Conservation (phyloP, 176 grass and related monocot genomes). For the Carex pumila region DNA sequence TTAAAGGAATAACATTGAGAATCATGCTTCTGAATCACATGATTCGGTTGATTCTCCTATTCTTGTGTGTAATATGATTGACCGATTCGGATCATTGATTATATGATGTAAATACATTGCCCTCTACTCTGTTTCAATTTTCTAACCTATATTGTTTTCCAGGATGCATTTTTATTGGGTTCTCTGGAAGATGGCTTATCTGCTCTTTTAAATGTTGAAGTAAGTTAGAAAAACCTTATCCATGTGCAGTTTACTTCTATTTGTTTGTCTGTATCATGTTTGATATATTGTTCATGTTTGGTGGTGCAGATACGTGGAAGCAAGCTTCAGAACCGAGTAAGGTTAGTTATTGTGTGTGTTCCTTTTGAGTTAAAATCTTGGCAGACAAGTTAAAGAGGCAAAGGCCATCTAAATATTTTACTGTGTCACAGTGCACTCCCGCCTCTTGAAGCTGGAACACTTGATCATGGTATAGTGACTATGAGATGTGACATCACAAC, state of each 20-base stretch:
- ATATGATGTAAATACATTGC: background rate
- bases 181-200: slow-evolving; percentile 67
- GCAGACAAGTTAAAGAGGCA: background rate
- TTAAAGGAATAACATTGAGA: background rate
- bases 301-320: slow-evolving; percentile 44
- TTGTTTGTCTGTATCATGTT: slow-evolving; percentile 11
- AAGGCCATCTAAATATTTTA: slow-evolving; percentile 8
- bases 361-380: slow-evolving; percentile 6
- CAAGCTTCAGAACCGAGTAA: slow-evolving; percentile 62
- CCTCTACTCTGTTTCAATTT: background rate
- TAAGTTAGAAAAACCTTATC: slow-evolving; percentile 12
- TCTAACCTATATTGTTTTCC: slow-evolving; percentile 3
- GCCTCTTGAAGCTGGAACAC: slow-evolving; percentile 42
- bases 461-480: slow-evolving; percentile 46
- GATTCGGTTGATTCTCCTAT: background rate
- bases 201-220: slow-evolving; percentile 67
- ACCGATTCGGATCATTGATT: background rate
- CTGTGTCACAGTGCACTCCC: slow-evolving; percentile 35
- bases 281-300: slow-evolving; percentile 6
- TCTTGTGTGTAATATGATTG: background rate
- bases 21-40: background rate
- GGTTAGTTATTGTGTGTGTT: slow-evolving; percentile 31
- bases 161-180: slow-evolving; percentile 57
- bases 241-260: slow-evolving; percentile 2
- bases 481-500: slow-evolving; percentile 71